Percentiles rank a stretch among this genome's conserved stretches.
phyloP scores from a whole-genome alignment of 768 basidiomycete genomes.

The Psilocybe subaeruginosa region DNA sequence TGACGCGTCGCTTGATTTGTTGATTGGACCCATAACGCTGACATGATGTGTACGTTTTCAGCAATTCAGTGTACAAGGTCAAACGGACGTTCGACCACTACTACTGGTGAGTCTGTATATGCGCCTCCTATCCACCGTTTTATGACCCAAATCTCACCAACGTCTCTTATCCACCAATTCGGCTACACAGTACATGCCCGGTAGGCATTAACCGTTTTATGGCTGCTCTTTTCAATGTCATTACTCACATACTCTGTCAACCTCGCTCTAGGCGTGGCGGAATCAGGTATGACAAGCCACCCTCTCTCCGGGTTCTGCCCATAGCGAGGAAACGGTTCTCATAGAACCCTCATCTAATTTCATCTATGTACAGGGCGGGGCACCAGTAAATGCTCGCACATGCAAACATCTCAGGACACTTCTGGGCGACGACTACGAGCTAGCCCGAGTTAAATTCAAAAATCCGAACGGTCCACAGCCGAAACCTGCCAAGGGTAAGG shows the following conservation, averaged over 20 bases:
- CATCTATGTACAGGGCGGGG: slow-evolving; percentile 26
- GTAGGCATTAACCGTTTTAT: slow-evolving; percentile 20
- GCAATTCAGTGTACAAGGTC: slow-evolving; percentile 45
- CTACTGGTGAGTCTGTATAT: slow-evolving; percentile 29
- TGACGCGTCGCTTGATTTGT: slow-evolving; percentile 20
- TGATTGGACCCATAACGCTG: slow-evolving; percentile 9
- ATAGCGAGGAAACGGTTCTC: neutral
- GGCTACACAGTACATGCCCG: slow-evolving; percentile 28
- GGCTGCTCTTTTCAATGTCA: neutral
- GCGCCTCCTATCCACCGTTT: neutral
- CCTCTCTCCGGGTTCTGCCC: neutral
- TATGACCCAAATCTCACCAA: neutral
- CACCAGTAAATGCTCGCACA: slow-evolving; percentile 47
- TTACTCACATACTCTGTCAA: slow-evolving; percentile 8
- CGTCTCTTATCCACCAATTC: neutral
- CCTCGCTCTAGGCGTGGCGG: slow-evolving; percentile 28
- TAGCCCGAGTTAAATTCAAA: slow-evolving; percentile 44
- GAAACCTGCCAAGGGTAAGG: slow-evolving; percentile 20
- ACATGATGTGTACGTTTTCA: slow-evolving; percentile 17
- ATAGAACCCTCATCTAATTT: neutral
- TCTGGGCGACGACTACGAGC: slow-evolving; percentile 50
- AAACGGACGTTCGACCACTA: slow-evolving; percentile 47
- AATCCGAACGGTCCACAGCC: slow-evolving; percentile 39
- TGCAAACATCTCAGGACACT: slow-evolving; percentile 50
- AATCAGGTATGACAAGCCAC: slow-evolving; percentile 23